These are phyloP conservation scores for Arthrobotrys musiformis DNA, from an alignment of 2,329 filamentous ascomycete genomes.

Conservation along the genomic window DNA sequence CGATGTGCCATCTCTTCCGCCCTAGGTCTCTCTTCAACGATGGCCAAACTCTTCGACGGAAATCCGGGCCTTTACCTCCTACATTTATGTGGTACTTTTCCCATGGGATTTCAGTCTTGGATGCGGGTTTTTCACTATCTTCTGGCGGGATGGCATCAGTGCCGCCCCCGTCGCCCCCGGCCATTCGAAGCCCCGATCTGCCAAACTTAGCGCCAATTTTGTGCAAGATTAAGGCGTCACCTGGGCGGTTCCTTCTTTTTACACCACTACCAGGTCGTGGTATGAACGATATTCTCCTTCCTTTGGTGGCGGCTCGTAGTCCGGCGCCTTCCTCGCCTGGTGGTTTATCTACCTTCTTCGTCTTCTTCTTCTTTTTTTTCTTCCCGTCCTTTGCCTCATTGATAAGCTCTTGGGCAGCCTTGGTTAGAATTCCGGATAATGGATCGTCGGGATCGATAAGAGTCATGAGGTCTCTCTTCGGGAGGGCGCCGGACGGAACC, in stretches of 20 bases:
- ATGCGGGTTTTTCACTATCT: background rate
- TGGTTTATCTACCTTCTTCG: background rate
- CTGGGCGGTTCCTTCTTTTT: background rate
- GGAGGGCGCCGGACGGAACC: conserved; percentile 3
- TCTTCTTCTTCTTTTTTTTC: background rate
- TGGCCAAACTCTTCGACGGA: conserved; percentile 33
- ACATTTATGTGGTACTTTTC: background rate
- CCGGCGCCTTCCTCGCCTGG: no score
- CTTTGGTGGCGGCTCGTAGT: background rate
- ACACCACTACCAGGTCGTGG: background rate
- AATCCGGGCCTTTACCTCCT: background rate
- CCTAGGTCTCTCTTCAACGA: conserved; percentile 20
- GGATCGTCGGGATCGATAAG: conserved; percentile 31
- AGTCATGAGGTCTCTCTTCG: conserved; percentile 3
- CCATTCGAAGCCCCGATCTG: conserved; percentile 10
- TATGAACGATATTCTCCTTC: background rate
- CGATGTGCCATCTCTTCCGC: conserved; percentile 39
- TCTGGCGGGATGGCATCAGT: background rate
- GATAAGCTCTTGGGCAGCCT: conserved; percentile 18
- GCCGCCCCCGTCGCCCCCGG: background rate
- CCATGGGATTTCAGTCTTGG: background rate
- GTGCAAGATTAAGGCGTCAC: background rate
- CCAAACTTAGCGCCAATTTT: background rate
- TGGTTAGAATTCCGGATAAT: conserved; percentile 4
- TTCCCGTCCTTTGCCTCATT: conserved; percentile 3